A percentile compares a stretch with the other conserved stretches of the same genome.
These are phyloP conservation scores for Cryptosporidium ryanae DNA, from an alignment of 169 alveolate species.

Conservation along the genomic window DNA sequence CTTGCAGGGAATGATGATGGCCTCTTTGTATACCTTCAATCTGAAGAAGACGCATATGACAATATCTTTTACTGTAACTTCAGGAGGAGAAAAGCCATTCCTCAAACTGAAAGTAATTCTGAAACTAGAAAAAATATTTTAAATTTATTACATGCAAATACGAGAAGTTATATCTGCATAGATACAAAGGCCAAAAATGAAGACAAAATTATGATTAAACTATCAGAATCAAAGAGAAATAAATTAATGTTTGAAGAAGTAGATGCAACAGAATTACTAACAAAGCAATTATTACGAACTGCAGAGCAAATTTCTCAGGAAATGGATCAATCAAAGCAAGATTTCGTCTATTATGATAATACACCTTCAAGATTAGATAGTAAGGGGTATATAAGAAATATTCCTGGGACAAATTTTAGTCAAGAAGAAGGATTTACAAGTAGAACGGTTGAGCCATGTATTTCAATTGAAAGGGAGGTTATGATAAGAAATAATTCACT, in stretches of 20 bases:
- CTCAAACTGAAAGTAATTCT: neutral
- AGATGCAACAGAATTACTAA: constrained; percentile 17
- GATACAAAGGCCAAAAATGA: constrained; percentile 14
- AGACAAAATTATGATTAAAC: constrained; percentile 18
- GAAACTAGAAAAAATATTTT: neutral
- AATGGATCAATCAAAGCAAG: constrained; percentile 6
- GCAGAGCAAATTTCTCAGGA: constrained; percentile 61
- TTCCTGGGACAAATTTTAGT: neutral
- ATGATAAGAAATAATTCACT: constrained; percentile 13
- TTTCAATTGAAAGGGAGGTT: neutral
- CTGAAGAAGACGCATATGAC: constrained; percentile 70
- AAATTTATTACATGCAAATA: constrained; percentile 63
- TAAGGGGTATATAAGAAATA: neutral
- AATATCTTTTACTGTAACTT: constrained; percentile 50
- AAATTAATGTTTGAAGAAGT: constrained; percentile 61
- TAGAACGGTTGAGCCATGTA: constrained; percentile 64
- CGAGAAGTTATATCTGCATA: constrained; percentile 39
- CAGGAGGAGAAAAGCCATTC: neutral
- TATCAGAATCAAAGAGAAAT: constrained; percentile 51
- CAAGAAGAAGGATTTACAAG: constrained; percentile 24
- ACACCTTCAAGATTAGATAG: constrained; percentile 8
- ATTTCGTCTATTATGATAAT: neutral
- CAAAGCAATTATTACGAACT: constrained; percentile 32
- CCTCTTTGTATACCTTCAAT: constrained; percentile 54
- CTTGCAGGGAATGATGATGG: constrained; percentile 69